A percentile compares a stretch with the other conserved stretches of the same genome.
Evolutionary conservation across 148 eudicot genomes (phyloP).

Genomic region (Rhododendron mucronatum): DNA sequence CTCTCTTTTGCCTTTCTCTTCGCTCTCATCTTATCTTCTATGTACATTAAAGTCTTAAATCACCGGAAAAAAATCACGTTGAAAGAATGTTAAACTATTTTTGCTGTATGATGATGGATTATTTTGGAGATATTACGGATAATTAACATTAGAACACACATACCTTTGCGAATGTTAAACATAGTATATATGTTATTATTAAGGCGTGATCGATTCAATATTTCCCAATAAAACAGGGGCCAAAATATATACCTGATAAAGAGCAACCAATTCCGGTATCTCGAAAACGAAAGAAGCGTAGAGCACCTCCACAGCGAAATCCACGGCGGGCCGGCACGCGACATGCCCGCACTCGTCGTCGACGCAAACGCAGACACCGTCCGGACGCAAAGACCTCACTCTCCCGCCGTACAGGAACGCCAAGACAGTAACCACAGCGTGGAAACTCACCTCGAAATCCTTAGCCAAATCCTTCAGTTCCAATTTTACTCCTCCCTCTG

Average conservation of each 20-base stretch:
- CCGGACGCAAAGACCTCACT: slow-evolving; percentile 34
- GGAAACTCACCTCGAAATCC: slow-evolving; percentile 57
- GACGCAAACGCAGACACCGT: slow-evolving; percentile 61
- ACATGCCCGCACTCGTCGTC: slow-evolving; percentile 65
- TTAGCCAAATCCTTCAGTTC: slow-evolving; percentile 52
- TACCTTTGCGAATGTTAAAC: too few relatives aligned
- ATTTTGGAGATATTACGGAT: too few relatives aligned
- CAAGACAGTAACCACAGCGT: slow-evolving; percentile 59
- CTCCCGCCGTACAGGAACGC: slow-evolving; percentile 66
- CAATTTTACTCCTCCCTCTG: slow-evolving; percentile 36
- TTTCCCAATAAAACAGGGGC: too few relatives aligned
- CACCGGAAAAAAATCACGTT: too few relatives aligned
- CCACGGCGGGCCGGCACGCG: slow-evolving; percentile 70
- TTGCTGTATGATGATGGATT: too few relatives aligned
- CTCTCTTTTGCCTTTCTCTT: too few relatives aligned
- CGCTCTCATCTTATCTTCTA: too few relatives aligned
- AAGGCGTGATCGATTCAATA: too few relatives aligned
- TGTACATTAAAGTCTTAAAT: too few relatives aligned
- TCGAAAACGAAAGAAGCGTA: slow-evolving; percentile 62
- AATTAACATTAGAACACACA: too few relatives aligned
- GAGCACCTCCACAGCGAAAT: slow-evolving; percentile 58
- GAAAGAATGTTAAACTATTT: too few relatives aligned
- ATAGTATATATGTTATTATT: too few relatives aligned
- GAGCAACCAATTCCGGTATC: slow-evolving; percentile 60
- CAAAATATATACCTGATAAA: slow-evolving; percentile 51